Evolutionary conservation across 2,329 filamentous ascomycete species (phyloP).

Genomic region (Diaporthe sp.): DNA sequence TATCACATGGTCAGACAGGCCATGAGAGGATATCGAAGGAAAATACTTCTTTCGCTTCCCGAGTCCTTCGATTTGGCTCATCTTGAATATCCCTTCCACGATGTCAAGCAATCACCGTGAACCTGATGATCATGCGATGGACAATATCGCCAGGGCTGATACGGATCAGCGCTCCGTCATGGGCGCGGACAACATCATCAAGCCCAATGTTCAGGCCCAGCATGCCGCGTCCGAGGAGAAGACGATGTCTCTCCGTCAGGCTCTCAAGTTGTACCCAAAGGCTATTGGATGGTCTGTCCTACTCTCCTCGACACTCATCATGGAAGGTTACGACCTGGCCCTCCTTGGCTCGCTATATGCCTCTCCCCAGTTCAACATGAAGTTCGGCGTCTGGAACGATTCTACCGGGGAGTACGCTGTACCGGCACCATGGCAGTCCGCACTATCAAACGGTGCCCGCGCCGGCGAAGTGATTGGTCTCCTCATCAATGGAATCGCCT

Average conservation of each 20-base stretch:
- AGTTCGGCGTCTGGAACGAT: conserved; percentile 43
- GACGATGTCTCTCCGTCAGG: conserved; percentile 80
- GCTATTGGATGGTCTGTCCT: conserved; percentile 87
- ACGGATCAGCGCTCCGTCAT: neutral
- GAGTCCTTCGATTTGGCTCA: neutral
- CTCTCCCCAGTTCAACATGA: conserved; percentile 45
- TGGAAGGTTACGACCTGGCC: conserved; percentile 91
- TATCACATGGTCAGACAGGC: no score
- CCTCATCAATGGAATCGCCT: conserved; percentile 73
- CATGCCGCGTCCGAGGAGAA: conserved; percentile 61
- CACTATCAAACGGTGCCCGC: conserved; percentile 59
- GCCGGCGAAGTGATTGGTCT: conserved; percentile 77
- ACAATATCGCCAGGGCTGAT: neutral
- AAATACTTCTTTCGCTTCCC: neutral
- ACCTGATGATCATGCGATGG: neutral
- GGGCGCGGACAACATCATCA: neutral
- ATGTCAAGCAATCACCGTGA: neutral
- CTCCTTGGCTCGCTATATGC: conserved; percentile 82
- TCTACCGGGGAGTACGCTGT: conserved; percentile 45
- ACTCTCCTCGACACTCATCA: conserved; percentile 90
- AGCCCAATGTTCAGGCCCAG: neutral
- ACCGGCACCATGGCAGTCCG: conserved; percentile 53
- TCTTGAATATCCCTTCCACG: neutral
- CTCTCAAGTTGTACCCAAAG: conserved; percentile 86
- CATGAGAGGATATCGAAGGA: neutral